Percentiles rank a stretch among this genome's conserved stretches.
Conservation (phyloP, 352 stramenopile species). For the Thraustochytrium sp. region DNA sequence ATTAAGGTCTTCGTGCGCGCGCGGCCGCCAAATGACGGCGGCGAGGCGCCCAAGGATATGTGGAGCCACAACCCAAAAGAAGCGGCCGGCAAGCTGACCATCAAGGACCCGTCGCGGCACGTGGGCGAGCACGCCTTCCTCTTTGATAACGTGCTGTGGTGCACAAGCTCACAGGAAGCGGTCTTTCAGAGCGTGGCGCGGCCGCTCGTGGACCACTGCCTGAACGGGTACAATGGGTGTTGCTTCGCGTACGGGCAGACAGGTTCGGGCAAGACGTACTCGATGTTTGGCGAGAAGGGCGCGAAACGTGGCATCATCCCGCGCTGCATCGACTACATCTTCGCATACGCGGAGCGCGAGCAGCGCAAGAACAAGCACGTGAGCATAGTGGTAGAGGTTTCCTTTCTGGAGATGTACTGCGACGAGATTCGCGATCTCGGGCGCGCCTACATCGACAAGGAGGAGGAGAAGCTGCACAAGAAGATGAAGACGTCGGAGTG, state of each 20-base stretch:
- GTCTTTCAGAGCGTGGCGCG: slow-evolving; percentile 52
- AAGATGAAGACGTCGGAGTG: slow-evolving; percentile 47
- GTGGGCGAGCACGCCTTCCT: slow-evolving; percentile 47
- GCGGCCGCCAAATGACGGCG: slow-evolving; percentile 2
- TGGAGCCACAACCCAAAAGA: background rate
- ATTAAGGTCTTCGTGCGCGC: slow-evolving; percentile 45
- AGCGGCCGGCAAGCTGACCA: slow-evolving; percentile 11
- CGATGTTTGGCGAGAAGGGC: slow-evolving; percentile 75
- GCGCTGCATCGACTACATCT: slow-evolving; percentile 77
- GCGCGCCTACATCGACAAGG: slow-evolving; percentile 61
- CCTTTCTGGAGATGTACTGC: slow-evolving; percentile 88
- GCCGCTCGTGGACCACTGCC: slow-evolving; percentile 73
- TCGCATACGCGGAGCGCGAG: slow-evolving; percentile 63
- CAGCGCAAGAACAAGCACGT: slow-evolving; percentile 50
- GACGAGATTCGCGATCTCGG: slow-evolving; percentile 82
- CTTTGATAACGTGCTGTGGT: slow-evolving; percentile 57
- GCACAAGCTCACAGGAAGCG: slow-evolving; percentile 50
- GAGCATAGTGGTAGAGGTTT: slow-evolving; percentile 62
- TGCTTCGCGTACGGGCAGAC: slow-evolving; percentile 85
- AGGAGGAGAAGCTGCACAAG: background rate
- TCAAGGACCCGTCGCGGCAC: slow-evolving; percentile 10
- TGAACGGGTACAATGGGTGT: slow-evolving; percentile 85
- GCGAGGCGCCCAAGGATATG: slow-evolving; percentile 23
- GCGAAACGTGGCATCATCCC: slow-evolving; percentile 77
- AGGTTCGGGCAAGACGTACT: slow-evolving; percentile 64